Percentiles rank a stretch among this genome's conserved stretches.
These are phyloP conservation scores for Penicillium parvum DNA, from an alignment of 495 filamentous ascomycete species.

Conservation along the genomic window DNA sequence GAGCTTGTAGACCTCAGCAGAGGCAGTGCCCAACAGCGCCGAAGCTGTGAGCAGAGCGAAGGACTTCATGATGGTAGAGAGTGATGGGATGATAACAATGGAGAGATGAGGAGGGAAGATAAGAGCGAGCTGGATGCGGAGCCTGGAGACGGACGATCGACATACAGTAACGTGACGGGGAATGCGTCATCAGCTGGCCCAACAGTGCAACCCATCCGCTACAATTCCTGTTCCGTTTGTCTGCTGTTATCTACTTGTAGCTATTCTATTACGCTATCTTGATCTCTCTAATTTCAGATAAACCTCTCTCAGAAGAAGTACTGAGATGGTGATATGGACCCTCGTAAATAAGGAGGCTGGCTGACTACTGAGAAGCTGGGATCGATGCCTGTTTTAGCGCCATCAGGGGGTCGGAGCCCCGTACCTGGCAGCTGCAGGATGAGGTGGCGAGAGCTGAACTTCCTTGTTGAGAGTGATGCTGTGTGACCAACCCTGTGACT, in stretches of 20 bases:
- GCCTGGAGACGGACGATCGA: slow-evolving; percentile 18
- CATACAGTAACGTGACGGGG: slow-evolving; percentile 29
- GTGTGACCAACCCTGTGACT: slow-evolving; percentile 2
- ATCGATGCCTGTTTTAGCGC: background rate
- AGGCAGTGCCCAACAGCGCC: slow-evolving; percentile 75
- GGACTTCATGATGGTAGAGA: slow-evolving; percentile 67
- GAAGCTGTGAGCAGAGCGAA: slow-evolving; percentile 68
- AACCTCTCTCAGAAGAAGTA: too few species aligned
- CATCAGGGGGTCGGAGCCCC: slow-evolving; percentile 14
- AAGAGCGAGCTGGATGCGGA: slow-evolving; percentile 20
- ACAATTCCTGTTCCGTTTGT: slow-evolving; percentile 9
- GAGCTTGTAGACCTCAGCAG: slow-evolving; percentile 85
- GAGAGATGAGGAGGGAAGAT: slow-evolving; percentile 19
- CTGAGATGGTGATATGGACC: too few species aligned
- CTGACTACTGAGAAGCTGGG: slow-evolving; percentile 4
- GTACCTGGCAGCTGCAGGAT: slow-evolving; percentile 25
- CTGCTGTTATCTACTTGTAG: too few species aligned
- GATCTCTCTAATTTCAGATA: too few species aligned
- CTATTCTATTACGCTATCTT: too few species aligned
- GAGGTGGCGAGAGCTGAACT: slow-evolving; percentile 8
- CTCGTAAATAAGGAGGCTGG: slow-evolving; percentile 8
- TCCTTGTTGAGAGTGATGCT: background rate
- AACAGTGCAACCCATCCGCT: slow-evolving; percentile 11
- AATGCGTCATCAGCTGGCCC: slow-evolving; percentile 23
- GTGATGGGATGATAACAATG: slow-evolving; percentile 20